Evolutionary conservation across 2,329 filamentous ascomycete genomes (phyloP).

Genomic region (Fusarium bulbicola): DNA sequence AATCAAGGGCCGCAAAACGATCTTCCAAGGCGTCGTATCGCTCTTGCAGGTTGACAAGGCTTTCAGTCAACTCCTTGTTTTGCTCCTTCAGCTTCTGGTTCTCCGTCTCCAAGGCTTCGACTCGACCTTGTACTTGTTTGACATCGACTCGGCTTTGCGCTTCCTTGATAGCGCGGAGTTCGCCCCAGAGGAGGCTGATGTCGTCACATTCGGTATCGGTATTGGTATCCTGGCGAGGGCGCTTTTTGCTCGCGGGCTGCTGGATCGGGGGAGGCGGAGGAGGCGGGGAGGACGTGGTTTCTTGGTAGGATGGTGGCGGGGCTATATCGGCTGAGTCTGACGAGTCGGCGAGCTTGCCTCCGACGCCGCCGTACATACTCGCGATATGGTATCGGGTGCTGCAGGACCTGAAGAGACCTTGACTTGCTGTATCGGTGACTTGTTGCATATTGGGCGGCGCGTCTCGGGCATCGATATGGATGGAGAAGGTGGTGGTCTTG

Average conservation of each 20-base stretch:
- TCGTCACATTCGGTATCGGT: not conserved
- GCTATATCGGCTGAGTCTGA: not conserved
- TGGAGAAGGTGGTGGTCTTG: not conserved
- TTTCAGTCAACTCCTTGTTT: not conserved
- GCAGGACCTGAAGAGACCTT: not conserved
- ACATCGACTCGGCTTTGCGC: not conserved
- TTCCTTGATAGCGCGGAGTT: not conserved
- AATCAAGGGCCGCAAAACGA: not conserved
- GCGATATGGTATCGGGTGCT: not conserved
- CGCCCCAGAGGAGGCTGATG: not conserved
- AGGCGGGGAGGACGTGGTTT: not conserved
- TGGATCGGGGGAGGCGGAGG: not conserved
- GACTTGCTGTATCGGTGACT: not conserved
- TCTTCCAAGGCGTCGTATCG: not conserved
- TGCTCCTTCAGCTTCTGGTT: not conserved
- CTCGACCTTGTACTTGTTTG: not conserved
- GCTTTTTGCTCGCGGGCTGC: not conserved
- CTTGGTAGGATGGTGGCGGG: not conserved
- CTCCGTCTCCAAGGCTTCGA: not conserved
- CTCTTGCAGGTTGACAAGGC: not conserved
- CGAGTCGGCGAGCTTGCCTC: not conserved
- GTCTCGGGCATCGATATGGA: not conserved
- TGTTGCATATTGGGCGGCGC: not conserved
- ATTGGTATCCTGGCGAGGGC: not conserved
- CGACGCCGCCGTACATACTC: not conserved